Evolutionary conservation across 148 eudicot species (phyloP).

Genomic region (Cornus kousa): DNA sequence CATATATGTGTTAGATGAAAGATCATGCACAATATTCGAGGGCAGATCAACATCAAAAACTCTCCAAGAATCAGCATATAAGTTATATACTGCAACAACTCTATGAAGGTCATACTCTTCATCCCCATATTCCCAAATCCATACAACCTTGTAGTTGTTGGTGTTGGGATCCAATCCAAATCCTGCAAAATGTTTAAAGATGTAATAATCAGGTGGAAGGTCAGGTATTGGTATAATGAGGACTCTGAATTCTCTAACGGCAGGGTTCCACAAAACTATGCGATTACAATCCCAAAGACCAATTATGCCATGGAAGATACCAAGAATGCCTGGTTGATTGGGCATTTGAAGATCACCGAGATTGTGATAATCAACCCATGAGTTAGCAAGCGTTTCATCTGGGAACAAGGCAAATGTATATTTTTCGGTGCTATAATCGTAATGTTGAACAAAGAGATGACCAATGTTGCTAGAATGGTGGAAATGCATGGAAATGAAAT

Average conservation of each 20-base stretch:
- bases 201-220: no score
- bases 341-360: background rate
- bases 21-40: background rate
- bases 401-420: background rate
- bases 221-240: background rate
- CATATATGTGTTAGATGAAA: no score
- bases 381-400: background rate
- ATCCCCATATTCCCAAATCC: background rate
- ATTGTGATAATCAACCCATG: background rate
- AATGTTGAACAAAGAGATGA: background rate
- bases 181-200: background rate
- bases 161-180: background rate
- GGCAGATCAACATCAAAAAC: background rate
- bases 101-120: background rate
- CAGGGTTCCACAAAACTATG: background rate
- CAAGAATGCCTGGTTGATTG: background rate
- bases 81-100: background rate
- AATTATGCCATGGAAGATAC: background rate
- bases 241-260: background rate
- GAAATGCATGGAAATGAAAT: constrained; percentile 1
- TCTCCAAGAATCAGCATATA: background rate
- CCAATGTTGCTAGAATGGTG: background rate
- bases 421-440: background rate
- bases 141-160: background rate
- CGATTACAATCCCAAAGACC: background rate